Conservation (phyloP, 2,329 filamentous ascomycete species). For the Fusarium azukiicola region DNA sequence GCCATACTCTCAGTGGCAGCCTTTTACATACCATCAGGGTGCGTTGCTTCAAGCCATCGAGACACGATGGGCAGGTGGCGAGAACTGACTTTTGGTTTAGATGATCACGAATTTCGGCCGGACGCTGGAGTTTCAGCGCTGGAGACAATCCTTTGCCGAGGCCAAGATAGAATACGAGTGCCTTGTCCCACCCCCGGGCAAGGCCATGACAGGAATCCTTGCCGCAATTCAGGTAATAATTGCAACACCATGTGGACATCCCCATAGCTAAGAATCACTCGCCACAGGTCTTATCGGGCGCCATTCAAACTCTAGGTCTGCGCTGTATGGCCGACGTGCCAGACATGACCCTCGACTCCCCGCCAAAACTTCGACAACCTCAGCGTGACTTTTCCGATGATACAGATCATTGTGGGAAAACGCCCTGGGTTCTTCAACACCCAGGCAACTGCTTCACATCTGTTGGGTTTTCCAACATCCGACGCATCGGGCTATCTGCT, state of each 20-base stretch:
- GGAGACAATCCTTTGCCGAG: neutral
- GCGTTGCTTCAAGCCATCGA: neutral
- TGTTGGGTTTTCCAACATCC: neutral
- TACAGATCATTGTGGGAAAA: neutral
- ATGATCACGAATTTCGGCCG: slow-evolving; percentile 13
- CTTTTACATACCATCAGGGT: neutral
- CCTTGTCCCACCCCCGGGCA: neutral
- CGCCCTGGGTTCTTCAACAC: neutral
- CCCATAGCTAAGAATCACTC: neutral
- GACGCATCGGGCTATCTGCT: slow-evolving; percentile 1
- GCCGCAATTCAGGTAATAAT: neutral
- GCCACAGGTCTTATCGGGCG: neutral
- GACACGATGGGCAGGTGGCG: rapidly evolving
- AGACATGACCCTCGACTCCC: neutral
- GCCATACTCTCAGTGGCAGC: rapidly evolving
- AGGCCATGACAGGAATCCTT: slow-evolving; percentile 17
- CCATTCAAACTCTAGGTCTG: neutral
- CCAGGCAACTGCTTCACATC: neutral
- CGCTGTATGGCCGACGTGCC: neutral
- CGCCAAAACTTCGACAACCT: neutral
- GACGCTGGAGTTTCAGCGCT: neutral
- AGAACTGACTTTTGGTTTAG: slow-evolving; percentile 1
- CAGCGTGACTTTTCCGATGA: neutral
- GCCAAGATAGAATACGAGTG: neutral
- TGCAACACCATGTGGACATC: rapidly evolving